Percentiles rank a stretch among this genome's conserved stretches.
phyloP scores from a whole-genome alignment of 129 eudicot genomes.

The Mikania micrantha region DNA sequence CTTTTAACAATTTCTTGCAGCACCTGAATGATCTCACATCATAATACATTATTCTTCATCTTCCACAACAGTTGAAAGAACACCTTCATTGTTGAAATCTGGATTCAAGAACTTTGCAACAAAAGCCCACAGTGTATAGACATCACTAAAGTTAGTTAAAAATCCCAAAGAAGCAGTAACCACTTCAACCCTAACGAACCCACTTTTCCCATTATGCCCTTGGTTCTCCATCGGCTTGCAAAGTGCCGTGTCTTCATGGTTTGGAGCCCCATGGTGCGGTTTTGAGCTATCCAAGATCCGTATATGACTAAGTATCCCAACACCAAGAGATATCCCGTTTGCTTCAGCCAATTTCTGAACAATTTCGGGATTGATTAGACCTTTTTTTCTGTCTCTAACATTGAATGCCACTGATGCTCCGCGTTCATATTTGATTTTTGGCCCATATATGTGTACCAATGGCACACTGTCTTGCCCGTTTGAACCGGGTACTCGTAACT shows the following conservation, averaged over 20 bases:
- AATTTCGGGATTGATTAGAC: conserved; percentile 69
- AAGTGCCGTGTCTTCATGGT: conserved; percentile 63
- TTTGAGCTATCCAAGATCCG: conserved; percentile 56
- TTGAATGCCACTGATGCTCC: conserved; percentile 97
- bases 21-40: conserved; percentile 26
- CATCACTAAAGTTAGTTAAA: conserved; percentile 84
- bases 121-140: conserved; percentile 89
- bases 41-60: conserved; percentile 37
- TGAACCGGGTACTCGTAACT: conserved; percentile 56
- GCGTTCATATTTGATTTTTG: conserved; percentile 91
- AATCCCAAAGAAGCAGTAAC: conserved; percentile 96
- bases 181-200: conserved; percentile 83
- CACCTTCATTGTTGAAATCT: conserved; percentile 49
- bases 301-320: conserved; percentile 87
- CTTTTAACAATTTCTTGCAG: conserved; percentile 29
- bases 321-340: conserved; percentile 74
- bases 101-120: conserved; percentile 93
- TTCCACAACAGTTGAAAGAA: conserved; percentile 69
- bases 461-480: conserved; percentile 43
- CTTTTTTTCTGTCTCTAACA: conserved; percentile 58
- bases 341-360: conserved; percentile 84
- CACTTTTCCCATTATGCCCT: conserved; percentile 60
- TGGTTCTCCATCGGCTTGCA: conserved; percentile 92
- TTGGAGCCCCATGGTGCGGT: conserved; percentile 44
- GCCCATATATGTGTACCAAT: conserved; percentile 88